phyloP scores from a whole-genome alignment of 1,284 basidiomycete species.

The Cryptococcus sp. region DNA sequence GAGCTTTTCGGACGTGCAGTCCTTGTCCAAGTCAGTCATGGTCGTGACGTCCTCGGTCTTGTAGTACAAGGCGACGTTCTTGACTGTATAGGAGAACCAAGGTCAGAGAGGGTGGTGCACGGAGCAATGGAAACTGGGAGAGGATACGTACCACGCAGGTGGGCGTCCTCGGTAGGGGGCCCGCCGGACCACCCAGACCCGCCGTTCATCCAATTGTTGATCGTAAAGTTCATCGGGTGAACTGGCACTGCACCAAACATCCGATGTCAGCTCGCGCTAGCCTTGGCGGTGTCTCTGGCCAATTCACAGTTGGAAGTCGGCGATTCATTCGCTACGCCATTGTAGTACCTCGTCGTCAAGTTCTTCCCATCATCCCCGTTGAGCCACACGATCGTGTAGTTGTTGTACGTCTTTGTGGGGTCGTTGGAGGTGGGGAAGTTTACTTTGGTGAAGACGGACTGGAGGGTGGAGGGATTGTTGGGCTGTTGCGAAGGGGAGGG shows the following conservation, averaged over 20 bases:
- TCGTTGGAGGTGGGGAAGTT: neutral
- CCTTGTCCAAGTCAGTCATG: neutral
- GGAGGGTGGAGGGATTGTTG: conserved; percentile 9
- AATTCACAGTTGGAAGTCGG: too few relatives aligned
- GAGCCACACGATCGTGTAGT: conserved; percentile 16
- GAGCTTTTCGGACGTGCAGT: conserved; percentile 3
- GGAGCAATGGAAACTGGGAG: too few relatives aligned
- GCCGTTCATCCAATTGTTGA: conserved; percentile 8
- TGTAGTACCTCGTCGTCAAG: neutral
- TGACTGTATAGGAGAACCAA: neutral
- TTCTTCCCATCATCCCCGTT: neutral
- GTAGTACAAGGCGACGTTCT: conserved; percentile 13
- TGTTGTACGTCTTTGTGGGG: conserved; percentile 12
- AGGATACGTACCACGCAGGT: neutral
- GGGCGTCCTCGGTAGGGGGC: conserved; percentile 1
- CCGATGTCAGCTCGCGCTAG: too few relatives aligned
- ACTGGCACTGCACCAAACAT: neutral
- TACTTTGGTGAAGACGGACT: neutral
- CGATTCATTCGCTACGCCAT: too few relatives aligned
- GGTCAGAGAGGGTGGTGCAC: too few relatives aligned
- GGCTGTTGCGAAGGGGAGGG: too few relatives aligned
- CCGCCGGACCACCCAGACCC: conserved; percentile 7
- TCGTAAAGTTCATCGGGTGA: conserved; percentile 4
- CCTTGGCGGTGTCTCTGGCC: too few relatives aligned
- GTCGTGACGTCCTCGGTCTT: conserved; percentile 7